These are phyloP conservation scores for Groenewaldozyma sp. DNA, from an alignment of 1,139 yeast genomes.

Conservation along the genomic window DNA sequence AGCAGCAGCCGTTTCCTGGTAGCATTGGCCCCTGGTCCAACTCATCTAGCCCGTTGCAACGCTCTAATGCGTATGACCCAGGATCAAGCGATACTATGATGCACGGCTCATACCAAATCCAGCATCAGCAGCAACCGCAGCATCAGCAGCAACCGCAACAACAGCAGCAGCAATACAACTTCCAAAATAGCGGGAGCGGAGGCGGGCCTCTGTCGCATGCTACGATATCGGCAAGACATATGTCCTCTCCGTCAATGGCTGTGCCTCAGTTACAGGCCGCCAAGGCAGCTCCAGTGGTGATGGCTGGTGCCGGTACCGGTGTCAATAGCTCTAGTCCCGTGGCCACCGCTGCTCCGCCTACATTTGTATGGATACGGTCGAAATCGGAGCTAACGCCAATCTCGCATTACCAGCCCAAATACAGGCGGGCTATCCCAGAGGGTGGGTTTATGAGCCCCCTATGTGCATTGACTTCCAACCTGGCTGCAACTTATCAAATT, in stretches of 20 bases:
- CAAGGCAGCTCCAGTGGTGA: background rate
- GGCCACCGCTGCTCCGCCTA: slow-evolving; percentile 33
- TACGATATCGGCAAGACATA: background rate
- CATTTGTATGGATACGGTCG: slow-evolving; percentile 36
- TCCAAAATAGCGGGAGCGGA: slow-evolving; percentile 3
- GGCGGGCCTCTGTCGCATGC: slow-evolving; percentile 4
- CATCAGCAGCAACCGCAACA: slow-evolving; percentile 2
- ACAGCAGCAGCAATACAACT: background rate
- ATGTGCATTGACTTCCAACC: slow-evolving; percentile 65
- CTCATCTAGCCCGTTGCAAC: too few relatives aligned
- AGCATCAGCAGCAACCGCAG: background rate
- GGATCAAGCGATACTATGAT: background rate
- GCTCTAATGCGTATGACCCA: too few relatives aligned
- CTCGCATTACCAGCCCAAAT: slow-evolving; percentile 58
- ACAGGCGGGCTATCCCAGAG: slow-evolving; percentile 70
- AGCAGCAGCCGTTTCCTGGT: slow-evolving; percentile 2
- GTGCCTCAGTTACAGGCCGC: background rate
- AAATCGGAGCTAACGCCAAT: slow-evolving; percentile 55
- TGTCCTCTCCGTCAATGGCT: slow-evolving; percentile 4
- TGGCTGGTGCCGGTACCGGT: slow-evolving; percentile 1
- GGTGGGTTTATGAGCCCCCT: slow-evolving; percentile 81
- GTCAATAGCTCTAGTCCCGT: slow-evolving; percentile 4
- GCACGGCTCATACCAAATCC: slow-evolving; percentile 1
- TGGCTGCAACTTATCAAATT: slow-evolving; percentile 72
- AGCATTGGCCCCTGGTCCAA: slow-evolving; percentile 2